These are phyloP conservation scores for Haemoproteus tartakovskyi DNA, from an alignment of 169 alveolate species.

Conservation along the genomic window DNA sequence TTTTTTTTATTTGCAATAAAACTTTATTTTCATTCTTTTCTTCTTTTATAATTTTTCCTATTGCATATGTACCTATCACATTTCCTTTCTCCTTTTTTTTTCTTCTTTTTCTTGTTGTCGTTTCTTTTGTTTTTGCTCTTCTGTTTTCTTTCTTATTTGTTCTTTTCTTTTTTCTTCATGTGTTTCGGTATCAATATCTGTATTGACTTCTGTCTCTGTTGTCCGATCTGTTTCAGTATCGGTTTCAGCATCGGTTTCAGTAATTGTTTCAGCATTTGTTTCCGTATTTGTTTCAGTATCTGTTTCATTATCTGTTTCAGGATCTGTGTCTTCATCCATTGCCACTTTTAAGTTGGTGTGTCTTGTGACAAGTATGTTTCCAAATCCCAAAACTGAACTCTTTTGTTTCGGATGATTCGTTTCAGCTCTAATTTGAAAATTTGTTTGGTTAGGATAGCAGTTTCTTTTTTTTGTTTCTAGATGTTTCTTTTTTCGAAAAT, in stretches of 20 bases:
- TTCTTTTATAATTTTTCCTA: neutral
- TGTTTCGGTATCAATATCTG: neutral
- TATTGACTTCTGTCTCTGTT: neutral
- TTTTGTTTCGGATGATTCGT: neutral
- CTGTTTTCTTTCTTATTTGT: neutral
- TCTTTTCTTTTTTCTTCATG: neutral
- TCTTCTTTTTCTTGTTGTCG: neutral
- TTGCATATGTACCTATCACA: neutral
- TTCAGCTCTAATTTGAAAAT: neutral
- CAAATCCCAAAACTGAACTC: constrained; percentile 1
- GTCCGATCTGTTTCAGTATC: too few relatives aligned
- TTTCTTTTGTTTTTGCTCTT: neutral
- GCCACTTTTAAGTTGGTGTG: constrained; percentile 43
- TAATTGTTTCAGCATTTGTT: neutral
- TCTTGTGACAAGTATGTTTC: constrained; percentile 55
- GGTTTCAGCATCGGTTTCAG: too few relatives aligned
- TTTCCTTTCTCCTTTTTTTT: neutral
- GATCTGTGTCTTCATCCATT: neutral
- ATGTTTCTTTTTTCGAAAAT: neutral
- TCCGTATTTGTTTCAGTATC: neutral
- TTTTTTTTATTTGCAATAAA: too few relatives aligned
- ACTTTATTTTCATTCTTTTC: neutral
- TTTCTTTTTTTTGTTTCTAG: neutral
- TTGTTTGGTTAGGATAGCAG: neutral
- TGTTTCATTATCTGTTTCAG: neutral